Evolutionary conservation across 441 rosid genomes (phyloP).

Genomic region (Macaranga tanarius): DNA sequence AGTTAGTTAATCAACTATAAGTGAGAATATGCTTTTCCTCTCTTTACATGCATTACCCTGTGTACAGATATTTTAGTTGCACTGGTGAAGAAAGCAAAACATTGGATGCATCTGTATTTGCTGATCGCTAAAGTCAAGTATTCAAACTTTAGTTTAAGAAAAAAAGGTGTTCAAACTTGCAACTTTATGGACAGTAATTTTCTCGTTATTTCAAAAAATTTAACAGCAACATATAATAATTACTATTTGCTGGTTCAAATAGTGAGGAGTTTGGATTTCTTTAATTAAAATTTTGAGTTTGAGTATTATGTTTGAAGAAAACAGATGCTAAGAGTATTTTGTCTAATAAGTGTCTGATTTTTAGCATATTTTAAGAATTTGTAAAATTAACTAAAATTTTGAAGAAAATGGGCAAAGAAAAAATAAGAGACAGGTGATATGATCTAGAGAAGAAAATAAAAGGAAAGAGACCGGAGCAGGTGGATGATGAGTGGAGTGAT

Average conservation of each 20-base stretch:
- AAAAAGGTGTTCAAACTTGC: background rate
- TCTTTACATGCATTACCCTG: background rate
- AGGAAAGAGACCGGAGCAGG: background rate
- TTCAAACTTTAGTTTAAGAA: background rate
- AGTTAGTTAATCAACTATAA: background rate
- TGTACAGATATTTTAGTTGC: slow-evolving; percentile 5
- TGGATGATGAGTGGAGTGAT: background rate
- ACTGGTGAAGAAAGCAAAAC: background rate
- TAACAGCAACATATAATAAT: too few species aligned
- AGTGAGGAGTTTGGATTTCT: too few species aligned
- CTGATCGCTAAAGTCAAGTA: background rate
- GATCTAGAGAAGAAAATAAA: background rate
- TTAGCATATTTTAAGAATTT: too few species aligned
- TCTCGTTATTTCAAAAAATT: too few species aligned
- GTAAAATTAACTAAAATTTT: background rate
- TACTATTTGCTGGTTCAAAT: too few species aligned
- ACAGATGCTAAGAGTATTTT: too few species aligned
- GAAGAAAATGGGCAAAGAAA: background rate
- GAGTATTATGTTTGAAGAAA: too few species aligned
- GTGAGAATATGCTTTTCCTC: background rate
- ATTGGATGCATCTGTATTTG: background rate
- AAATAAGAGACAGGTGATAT: background rate
- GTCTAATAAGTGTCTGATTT: too few species aligned
- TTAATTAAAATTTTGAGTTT: too few species aligned
- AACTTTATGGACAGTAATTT: too few species aligned